Conservation (phyloP, 208 protist species). For the Endotrypanum monterogeii region DNA sequence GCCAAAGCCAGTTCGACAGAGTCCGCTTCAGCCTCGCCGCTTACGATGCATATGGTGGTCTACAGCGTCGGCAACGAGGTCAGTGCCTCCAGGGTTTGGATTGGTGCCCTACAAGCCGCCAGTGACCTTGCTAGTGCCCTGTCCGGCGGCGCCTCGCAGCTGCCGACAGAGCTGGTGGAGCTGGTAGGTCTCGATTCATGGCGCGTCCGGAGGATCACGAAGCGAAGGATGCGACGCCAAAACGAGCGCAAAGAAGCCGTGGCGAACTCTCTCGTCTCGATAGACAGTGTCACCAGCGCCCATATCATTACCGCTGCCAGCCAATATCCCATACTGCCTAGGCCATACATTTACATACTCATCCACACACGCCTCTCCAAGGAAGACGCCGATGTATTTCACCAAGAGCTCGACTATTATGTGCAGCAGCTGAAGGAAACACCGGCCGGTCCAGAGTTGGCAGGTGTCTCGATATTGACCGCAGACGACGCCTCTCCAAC, state of each 20-base stretch:
- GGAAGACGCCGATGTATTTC: conserved; percentile 28
- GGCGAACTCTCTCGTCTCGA: background rate
- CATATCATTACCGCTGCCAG: background rate
- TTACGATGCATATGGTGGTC: conserved; percentile 26
- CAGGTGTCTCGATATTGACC: conserved; percentile 21
- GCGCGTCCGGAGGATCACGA: background rate
- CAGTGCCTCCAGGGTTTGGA: conserved; percentile 19
- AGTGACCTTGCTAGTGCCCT: conserved; percentile 13
- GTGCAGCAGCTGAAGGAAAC: conserved; percentile 19
- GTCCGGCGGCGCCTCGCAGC: conserved; percentile 9
- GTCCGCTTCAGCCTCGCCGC: background rate
- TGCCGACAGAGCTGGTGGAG: conserved; percentile 16
- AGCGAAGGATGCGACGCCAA: background rate
- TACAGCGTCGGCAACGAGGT: conserved; percentile 26
- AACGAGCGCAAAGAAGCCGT: background rate
- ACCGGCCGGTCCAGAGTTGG: conserved; percentile 20
- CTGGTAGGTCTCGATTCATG: background rate
- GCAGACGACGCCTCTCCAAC: conserved; percentile 21
- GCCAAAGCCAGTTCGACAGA: background rate
- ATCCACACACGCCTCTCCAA: conserved; percentile 26
- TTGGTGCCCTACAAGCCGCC: conserved; percentile 27
- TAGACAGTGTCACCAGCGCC: background rate
- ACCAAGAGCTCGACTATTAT: conserved; percentile 27
- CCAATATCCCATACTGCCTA: background rate
- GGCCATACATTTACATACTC: conserved; percentile 20